Conservation (phyloP, 257 asterid genomes). For the Salvia hispanica region DNA sequence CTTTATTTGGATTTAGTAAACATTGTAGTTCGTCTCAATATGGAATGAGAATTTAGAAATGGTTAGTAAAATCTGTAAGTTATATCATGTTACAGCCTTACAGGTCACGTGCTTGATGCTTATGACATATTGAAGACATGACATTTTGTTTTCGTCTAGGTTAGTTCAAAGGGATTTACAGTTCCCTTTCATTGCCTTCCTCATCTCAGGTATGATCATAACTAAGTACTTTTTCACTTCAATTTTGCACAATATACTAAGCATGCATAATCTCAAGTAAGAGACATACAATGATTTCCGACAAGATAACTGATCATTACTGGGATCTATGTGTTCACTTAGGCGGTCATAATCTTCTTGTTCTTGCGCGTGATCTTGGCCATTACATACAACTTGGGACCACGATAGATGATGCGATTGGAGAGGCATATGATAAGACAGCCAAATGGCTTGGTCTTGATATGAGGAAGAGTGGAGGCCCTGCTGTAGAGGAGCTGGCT, state of each 20-base stretch:
- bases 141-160: slow-evolving; percentile 51
- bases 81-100: slow-evolving; percentile 20
- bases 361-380: slow-evolving; percentile 96
- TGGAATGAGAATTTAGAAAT: slow-evolving; percentile 16
- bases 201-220: slow-evolving; percentile 79
- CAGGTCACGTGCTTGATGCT: slow-evolving; percentile 16
- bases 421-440: slow-evolving; percentile 97
- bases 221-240: slow-evolving; percentile 8
- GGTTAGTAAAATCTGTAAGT: slow-evolving; percentile 18
- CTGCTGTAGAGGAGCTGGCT: slow-evolving; percentile 96
- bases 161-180: slow-evolving; percentile 71
- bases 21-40: slow-evolving; percentile 9
- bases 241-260: slow-evolving; percentile 12
- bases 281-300: background rate
- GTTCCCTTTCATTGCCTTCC: slow-evolving; percentile 90
- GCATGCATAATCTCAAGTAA: slow-evolving; percentile 6
- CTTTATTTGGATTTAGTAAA: slow-evolving; percentile 19
- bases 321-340: slow-evolving; percentile 24
- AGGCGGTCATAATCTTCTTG: slow-evolving; percentile 96
- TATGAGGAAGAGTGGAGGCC: slow-evolving; percentile 97
- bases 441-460: slow-evolving; percentile 99
- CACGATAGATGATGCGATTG: slow-evolving; percentile 93
- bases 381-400: slow-evolving; percentile 94
- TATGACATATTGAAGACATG: slow-evolving; percentile 29
- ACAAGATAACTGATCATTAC: too few species aligned